Conservation (phyloP, 2,329 filamentous ascomycete genomes). For the Penicillium sp. region DNA sequence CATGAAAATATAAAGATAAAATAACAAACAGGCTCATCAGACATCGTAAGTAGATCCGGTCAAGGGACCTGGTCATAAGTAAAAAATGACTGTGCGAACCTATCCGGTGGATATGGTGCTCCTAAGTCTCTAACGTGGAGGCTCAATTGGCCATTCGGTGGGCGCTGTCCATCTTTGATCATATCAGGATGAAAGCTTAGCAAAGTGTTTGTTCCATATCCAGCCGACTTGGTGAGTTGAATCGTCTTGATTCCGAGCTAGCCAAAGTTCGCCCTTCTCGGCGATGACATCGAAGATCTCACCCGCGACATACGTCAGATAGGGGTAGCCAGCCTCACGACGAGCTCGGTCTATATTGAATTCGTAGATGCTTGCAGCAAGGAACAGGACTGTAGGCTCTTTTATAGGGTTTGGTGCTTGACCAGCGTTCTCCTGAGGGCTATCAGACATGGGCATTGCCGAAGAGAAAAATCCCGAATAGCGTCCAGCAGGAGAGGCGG, state of each 20-base stretch:
- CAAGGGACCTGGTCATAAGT: not conserved
- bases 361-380: slow-evolving; percentile 92
- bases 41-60: slow-evolving; percentile 5
- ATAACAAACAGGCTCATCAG: slow-evolving; percentile 13
- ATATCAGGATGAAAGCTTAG: slow-evolving; percentile 50
- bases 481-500: slow-evolving; percentile 54
- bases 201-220: slow-evolving; percentile 99
- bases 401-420: slow-evolving; percentile 47
- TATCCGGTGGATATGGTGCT: not conserved
- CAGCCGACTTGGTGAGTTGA: slow-evolving; percentile 78
- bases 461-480: slow-evolving; percentile 85
- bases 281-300: slow-evolving; percentile 95
- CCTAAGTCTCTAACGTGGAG: not conserved
- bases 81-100: not conserved
- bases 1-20: slow-evolving; percentile 4
- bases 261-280: slow-evolving; percentile 96
- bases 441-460: slow-evolving; percentile 79
- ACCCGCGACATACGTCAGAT: slow-evolving; percentile 91
- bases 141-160: not conserved
- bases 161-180: not conserved
- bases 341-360: slow-evolving; percentile 95
- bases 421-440: slow-evolving; percentile 46
- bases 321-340: slow-evolving; percentile 92
- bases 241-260: slow-evolving; percentile 97
- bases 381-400: slow-evolving; percentile 74